These are phyloP conservation scores for Odonthalia washingtoniensis DNA, from an alignment of 31 red algal genomes.

Conservation along the genomic window DNA sequence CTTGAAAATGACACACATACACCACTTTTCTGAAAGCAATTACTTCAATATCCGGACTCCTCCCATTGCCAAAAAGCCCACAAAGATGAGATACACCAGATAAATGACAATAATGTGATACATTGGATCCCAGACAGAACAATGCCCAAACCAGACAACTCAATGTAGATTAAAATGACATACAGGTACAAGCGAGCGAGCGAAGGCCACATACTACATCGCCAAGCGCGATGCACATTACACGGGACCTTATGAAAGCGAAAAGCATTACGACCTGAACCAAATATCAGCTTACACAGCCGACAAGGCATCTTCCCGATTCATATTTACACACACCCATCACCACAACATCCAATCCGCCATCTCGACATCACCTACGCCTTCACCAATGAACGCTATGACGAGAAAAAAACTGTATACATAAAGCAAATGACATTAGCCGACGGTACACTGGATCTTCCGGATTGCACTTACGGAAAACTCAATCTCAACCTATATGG, in stretches of 20 bases:
- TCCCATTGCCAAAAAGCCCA: no score
- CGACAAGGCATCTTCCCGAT: background rate
- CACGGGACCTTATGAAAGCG: conserved; percentile 41
- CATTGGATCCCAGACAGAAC: no score
- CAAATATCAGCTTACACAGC: conserved; percentile 19
- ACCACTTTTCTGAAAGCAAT: background rate
- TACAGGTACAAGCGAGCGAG: no score
- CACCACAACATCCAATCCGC: conserved; percentile 2
- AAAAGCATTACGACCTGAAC: conserved; percentile 22
- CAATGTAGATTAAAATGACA: no score
- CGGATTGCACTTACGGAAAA: no score
- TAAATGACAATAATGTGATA: no score
- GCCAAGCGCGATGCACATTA: conserved; percentile 22
- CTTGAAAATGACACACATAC: no score
- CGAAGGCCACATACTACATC: background rate
- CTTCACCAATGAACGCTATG: conserved; percentile 22
- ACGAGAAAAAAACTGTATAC: conserved; percentile 15
- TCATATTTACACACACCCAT: background rate
- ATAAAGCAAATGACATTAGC: conserved; percentile 6
- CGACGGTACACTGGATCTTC: conserved; percentile 12
- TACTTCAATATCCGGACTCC: conserved; percentile 21
- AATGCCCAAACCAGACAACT: no score
- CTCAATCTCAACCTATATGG: no score
- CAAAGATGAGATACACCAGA: no score
- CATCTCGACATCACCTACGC: conserved; percentile 40